These are phyloP conservation scores for Pichia sp. DNA, from an alignment of 1,139 yeast genomes.

Conservation along the genomic window DNA sequence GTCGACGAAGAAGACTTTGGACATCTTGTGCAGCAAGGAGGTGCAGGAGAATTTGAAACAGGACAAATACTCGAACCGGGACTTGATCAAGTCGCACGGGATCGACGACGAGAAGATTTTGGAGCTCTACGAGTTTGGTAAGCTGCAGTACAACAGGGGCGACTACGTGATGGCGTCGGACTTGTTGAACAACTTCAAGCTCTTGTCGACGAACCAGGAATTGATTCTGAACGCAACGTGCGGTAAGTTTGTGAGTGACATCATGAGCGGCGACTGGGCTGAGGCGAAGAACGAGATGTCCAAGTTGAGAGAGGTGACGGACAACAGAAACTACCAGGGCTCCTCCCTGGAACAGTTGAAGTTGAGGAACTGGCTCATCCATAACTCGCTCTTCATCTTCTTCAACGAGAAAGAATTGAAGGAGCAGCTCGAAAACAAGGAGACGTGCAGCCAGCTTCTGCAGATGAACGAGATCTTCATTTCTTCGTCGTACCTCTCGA, in stretches of 20 bases:
- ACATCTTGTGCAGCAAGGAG: constrained; percentile 45
- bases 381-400: constrained; percentile 61
- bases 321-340: constrained; percentile 45
- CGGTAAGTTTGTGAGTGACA: constrained; percentile 59
- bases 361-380: constrained; percentile 61
- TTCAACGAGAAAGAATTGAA: constrained; percentile 37
- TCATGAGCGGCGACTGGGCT: constrained; percentile 48
- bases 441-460: constrained; percentile 22
- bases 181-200: constrained; percentile 51
- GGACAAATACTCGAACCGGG: constrained; percentile 50
- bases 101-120: constrained; percentile 48
- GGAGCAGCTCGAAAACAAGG: constrained; percentile 31
- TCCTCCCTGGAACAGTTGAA: constrained; percentile 56
- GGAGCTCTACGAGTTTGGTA: constrained; percentile 52
- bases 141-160: constrained; percentile 57
- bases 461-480: constrained; percentile 49
- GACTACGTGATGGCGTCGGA: constrained; percentile 56
- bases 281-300: constrained; percentile 49
- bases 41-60: constrained; percentile 48
- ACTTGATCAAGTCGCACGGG: constrained; percentile 41
- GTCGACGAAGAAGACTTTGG: constrained; percentile 44
- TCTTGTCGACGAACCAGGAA: constrained; percentile 47
- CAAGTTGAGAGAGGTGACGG: constrained; percentile 53
- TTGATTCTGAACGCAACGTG: constrained; percentile 55
- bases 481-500: constrained; percentile 53